These are phyloP conservation scores for Conoideocrella luteorostrata DNA, from an alignment of 2,329 filamentous ascomycete genomes.

Conservation along the genomic window DNA sequence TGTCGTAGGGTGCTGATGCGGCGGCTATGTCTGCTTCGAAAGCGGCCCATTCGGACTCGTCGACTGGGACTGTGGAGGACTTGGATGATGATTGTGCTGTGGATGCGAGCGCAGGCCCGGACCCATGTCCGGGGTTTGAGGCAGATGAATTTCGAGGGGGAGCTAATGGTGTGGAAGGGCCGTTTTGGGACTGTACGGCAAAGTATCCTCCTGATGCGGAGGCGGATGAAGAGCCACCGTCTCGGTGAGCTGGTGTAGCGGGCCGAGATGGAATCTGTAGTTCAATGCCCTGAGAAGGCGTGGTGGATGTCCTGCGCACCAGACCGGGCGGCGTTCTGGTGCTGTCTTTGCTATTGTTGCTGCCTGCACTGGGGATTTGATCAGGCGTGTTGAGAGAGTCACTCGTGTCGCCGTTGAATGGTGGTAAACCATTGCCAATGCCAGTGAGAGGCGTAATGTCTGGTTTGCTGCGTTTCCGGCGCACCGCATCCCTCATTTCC, in stretches of 20 bases:
- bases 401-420: constrained; percentile 7
- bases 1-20: constrained; percentile 27
- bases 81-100: no score
- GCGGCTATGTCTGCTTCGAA: constrained; percentile 76
- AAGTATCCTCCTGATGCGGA: constrained; percentile 26
- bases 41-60: constrained; percentile 80
- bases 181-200: constrained; percentile 7
- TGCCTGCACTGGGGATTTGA: constrained; percentile 15
- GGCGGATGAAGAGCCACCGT: constrained; percentile 35
- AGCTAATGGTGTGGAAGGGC: constrained; percentile 20
- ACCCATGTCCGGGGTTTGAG: no score
- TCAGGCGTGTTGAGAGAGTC: constrained; percentile 14
- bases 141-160: no score
- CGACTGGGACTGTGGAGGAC: constrained; percentile 31
- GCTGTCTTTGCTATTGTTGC: constrained; percentile 13
- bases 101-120: no score
- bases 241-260: constrained; percentile 47
- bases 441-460: constrained; percentile 20
- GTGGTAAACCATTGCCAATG: no score
- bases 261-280: constrained; percentile 58
- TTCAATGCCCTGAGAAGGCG: constrained; percentile 50
- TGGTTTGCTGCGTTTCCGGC: constrained; percentile 41
- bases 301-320: constrained; percentile 42
- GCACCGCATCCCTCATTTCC: constrained; percentile 27
- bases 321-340: constrained; percentile 18